These are phyloP conservation scores for Didymella exigua DNA, from an alignment of 2,329 filamentous ascomycete genomes.

Conservation along the genomic window DNA sequence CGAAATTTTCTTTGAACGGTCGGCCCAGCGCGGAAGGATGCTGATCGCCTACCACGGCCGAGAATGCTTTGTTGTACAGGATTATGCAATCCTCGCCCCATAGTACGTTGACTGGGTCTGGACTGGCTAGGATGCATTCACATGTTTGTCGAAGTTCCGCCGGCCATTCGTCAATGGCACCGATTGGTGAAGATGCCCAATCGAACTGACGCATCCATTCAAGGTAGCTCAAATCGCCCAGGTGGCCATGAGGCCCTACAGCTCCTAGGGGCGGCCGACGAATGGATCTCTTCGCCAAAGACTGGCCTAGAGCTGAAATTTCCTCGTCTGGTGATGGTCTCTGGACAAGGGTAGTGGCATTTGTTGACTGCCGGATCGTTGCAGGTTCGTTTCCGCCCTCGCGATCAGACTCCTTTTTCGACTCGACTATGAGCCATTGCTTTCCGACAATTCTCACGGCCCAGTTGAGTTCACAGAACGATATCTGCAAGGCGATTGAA, in stretches of 20 bases:
- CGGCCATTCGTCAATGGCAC: conserved; percentile 74
- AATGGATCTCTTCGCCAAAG: background rate
- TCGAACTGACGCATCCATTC: conserved; percentile 71
- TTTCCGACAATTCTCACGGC: background rate
- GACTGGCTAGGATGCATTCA: conserved; percentile 69
- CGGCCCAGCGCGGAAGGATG: conserved; percentile 76
- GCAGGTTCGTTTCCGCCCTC: background rate
- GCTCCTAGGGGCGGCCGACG: background rate
- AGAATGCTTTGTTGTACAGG: conserved; percentile 73
- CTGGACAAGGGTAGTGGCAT: background rate
- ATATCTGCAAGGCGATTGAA: background rate
- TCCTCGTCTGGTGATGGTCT: background rate
- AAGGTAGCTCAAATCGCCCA: conserved; percentile 58
- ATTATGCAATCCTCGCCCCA: conserved; percentile 72
- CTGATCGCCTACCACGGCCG: conserved; percentile 69
- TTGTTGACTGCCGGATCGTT: background rate
- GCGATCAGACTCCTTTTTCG: background rate
- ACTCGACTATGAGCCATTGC: conserved; percentile 2
- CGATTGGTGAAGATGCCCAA: conserved; percentile 73
- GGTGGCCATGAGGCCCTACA: background rate
- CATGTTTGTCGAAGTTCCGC: conserved; percentile 74
- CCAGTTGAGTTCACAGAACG: conserved; percentile 1
- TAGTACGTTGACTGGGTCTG: conserved; percentile 69
- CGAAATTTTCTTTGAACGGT: conserved; percentile 68
- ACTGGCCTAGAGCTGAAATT: background rate